These are phyloP conservation scores for Diplogelasinospora grovesii DNA, from an alignment of 495 filamentous ascomycete species.

Conservation along the genomic window DNA sequence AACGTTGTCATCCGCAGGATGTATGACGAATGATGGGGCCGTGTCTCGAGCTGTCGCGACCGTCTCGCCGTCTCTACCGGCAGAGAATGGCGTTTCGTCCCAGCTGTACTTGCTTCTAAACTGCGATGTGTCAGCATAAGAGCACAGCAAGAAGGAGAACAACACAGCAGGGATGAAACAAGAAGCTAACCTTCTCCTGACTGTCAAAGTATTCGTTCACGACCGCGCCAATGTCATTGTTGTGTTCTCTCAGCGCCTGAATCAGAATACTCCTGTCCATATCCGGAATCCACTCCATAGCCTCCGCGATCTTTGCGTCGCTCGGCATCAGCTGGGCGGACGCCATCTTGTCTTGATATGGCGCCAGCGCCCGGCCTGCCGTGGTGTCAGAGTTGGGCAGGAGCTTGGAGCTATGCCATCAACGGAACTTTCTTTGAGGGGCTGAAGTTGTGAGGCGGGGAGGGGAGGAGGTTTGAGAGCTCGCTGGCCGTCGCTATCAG, in stretches of 20 bases:
- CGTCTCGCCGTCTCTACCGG: constrained; percentile 38
- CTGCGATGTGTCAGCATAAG: constrained; percentile 22
- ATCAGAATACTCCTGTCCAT: constrained; percentile 4
- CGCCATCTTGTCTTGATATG: constrained; percentile 10
- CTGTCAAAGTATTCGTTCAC: constrained; percentile 41
- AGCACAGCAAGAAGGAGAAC: no score
- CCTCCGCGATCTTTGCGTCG: constrained; percentile 9
- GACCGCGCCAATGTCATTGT: constrained; percentile 37
- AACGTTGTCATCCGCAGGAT: constrained; percentile 43
- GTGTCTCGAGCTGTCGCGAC: background rate
- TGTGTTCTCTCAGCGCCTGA: constrained; percentile 28
- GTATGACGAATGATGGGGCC: constrained; percentile 43
- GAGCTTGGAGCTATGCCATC: constrained; percentile 3
- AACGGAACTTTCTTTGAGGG: no score
- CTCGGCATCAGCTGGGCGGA: background rate
- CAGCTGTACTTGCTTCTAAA: constrained; percentile 31
- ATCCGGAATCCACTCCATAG: constrained; percentile 6
- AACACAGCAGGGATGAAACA: background rate
- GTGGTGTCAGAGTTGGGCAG: background rate
- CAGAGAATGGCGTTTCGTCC: constrained; percentile 41
- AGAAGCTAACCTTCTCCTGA: constrained; percentile 33
- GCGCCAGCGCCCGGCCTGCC: constrained; percentile 1
- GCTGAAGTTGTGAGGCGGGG: no score
- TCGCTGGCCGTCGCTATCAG: no score
- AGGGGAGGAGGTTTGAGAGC: no score